Conservation (phyloP, 2,329 filamentous ascomycete species). For the Exserohilum turcica region DNA sequence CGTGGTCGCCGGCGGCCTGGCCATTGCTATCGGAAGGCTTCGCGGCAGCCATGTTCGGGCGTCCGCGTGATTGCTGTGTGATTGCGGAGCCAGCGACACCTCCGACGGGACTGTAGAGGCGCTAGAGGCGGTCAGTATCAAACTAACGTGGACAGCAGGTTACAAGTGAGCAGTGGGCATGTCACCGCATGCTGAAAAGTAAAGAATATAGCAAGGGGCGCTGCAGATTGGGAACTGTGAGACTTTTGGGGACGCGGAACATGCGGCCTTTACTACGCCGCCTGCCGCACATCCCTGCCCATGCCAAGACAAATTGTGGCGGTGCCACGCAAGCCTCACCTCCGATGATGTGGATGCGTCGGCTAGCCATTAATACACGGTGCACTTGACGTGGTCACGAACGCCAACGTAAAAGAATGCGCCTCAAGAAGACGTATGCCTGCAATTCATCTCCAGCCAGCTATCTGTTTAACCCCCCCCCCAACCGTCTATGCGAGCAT, state of each 20-base stretch:
- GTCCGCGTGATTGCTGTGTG: conserved; percentile 18
- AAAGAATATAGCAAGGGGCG: not conserved
- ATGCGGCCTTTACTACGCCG: conserved; percentile 24
- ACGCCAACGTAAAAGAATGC: too few species aligned
- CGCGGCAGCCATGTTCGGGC: conserved; percentile 35
- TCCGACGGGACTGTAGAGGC: not conserved
- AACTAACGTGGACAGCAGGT: not conserved
- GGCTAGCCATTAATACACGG: not conserved
- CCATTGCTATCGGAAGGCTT: conserved; percentile 30
- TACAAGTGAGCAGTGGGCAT: not conserved
- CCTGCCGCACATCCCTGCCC: conserved; percentile 20
- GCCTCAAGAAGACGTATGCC: not conserved
- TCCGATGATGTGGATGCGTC: not conserved
- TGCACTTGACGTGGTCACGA: too few species aligned
- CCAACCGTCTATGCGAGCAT: conserved; percentile 36
- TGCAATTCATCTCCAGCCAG: not conserved
- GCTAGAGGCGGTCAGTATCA: not conserved
- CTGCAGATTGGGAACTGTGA: not conserved
- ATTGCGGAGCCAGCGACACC: conserved; percentile 9
- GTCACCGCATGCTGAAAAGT: conserved; percentile 20
- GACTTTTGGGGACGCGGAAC: conserved; percentile 21
- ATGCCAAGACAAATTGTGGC: conserved; percentile 22
- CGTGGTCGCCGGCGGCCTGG: conserved; percentile 36
- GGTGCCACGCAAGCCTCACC: conserved; percentile 19
- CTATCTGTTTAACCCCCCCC: not conserved